These are phyloP conservation scores for Alternaria gaisen DNA, from an alignment of 2,329 filamentous ascomycete genomes.

Conservation along the genomic window DNA sequence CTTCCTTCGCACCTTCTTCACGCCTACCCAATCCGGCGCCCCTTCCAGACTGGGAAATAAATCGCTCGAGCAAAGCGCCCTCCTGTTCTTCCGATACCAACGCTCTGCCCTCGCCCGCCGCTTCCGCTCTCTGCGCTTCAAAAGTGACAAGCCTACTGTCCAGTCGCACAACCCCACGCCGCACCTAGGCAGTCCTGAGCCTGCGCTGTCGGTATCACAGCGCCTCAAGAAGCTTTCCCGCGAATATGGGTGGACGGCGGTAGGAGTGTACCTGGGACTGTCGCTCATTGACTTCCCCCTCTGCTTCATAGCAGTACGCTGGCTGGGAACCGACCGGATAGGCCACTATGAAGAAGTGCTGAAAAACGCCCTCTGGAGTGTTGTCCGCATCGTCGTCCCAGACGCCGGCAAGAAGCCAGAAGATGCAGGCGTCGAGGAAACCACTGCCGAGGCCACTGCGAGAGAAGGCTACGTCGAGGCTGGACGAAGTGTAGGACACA, in stretches of 20 bases:
- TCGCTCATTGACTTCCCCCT: constrained; percentile 92
- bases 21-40: constrained; percentile 25
- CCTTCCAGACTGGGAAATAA: constrained; percentile 13
- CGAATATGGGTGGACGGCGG: constrained; percentile 92
- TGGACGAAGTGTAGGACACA: constrained; percentile 69
- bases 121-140: constrained; percentile 49
- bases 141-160: constrained; percentile 42
- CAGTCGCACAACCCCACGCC: constrained; percentile 50
- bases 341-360: constrained; percentile 76
- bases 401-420: constrained; percentile 61
- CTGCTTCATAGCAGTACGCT: constrained; percentile 87
- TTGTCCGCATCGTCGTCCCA: constrained; percentile 69
- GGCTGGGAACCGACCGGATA: constrained; percentile 85
- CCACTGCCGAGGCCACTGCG: constrained; percentile 37
- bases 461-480: constrained; percentile 53
- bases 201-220: constrained; percentile 67
- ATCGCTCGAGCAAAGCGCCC: constrained; percentile 24
- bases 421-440: constrained; percentile 55
- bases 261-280: constrained; percentile 88
- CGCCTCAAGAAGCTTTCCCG: constrained; percentile 83
- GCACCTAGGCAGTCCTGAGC: constrained; percentile 52
- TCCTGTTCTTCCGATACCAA: constrained; percentile 28
- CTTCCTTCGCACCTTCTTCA: constrained; percentile 41
- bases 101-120: constrained; percentile 35
- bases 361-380: constrained; percentile 65